phyloP scores from a whole-genome alignment of 352 stramenopile genomes.

The Nothophytophthora sp. region DNA sequence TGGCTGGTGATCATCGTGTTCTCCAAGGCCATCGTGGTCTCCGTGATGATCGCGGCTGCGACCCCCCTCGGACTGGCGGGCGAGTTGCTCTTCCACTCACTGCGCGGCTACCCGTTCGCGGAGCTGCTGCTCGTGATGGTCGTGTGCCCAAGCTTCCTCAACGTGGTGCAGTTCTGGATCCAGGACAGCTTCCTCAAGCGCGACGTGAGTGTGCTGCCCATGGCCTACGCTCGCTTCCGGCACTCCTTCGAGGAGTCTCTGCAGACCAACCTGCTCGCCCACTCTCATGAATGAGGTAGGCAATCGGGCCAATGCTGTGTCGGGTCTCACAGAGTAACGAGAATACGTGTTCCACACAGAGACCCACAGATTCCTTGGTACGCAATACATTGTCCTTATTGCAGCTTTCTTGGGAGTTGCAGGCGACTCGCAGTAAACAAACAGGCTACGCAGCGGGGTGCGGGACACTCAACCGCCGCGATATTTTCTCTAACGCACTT shows the following conservation, averaged over 20 bases:
- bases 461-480: too few species aligned
- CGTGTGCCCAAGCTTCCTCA: conserved; percentile 83
- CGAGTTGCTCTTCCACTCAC: conserved; percentile 62
- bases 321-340: neutral
- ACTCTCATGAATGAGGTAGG: conserved; percentile 21
- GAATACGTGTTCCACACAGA: neutral
- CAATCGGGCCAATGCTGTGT: neutral
- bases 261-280: conserved; percentile 58
- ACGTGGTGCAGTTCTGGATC: conserved; percentile 87
- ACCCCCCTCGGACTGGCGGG: conserved; percentile 56
- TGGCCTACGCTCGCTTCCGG: conserved; percentile 58
- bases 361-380: neutral
- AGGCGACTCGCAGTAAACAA: neutral
- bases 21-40: conserved; percentile 78
- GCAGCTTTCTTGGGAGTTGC: conserved; percentile 2
- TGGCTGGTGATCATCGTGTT: conserved; percentile 84
- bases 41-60: conserved; percentile 58
- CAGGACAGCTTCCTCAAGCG: conserved; percentile 86
- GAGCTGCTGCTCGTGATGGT: conserved; percentile 83
- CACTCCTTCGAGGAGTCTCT: conserved; percentile 71
- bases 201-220: conserved; percentile 61
- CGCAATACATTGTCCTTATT: conserved; percentile 3
- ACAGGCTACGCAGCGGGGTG: neutral
- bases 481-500: neutral
- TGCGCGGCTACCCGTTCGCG: conserved; percentile 62